Conservation (phyloP, 2,329 filamentous ascomycete species). For the Sclerotiophoma versabilis region DNA sequence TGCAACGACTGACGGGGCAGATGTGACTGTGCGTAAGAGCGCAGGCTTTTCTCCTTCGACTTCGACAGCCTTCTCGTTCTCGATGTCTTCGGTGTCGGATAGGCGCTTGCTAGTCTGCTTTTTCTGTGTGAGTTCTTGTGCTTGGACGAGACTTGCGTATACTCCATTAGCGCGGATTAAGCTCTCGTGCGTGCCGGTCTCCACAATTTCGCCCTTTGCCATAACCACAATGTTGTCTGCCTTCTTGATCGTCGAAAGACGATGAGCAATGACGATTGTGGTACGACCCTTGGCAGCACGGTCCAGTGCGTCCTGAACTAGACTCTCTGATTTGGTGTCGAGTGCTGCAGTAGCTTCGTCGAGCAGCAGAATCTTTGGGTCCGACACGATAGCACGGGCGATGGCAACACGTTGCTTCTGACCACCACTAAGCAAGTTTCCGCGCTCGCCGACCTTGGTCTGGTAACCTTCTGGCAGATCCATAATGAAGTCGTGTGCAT, state of each 20-base stretch:
- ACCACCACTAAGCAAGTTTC: constrained; percentile 89
- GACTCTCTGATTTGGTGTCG: constrained; percentile 92
- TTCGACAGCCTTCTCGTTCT: constrained; percentile 26
- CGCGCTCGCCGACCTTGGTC: constrained; percentile 93
- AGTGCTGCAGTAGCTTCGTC: constrained; percentile 95
- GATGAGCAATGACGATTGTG: constrained; percentile 95
- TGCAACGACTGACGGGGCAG: constrained; percentile 70
- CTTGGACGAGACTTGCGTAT: constrained; percentile 85
- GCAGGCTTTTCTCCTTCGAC: constrained; percentile 36
- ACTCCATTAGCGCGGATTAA: constrained; percentile 74
- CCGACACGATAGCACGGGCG: constrained; percentile 85
- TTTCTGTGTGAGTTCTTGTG: constrained; percentile 67
- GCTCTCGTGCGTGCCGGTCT: constrained; percentile 87
- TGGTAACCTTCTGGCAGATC: constrained; percentile 86
- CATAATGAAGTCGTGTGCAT: constrained; percentile 90
- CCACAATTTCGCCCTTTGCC: constrained; percentile 81
- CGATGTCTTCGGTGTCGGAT: constrained; percentile 25
- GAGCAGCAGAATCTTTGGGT: constrained; percentile 89
- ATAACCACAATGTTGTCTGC: constrained; percentile 98
- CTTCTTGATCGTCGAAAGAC: constrained; percentile 90
- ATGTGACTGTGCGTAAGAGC: constrained; percentile 39
- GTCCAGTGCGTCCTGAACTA: constrained; percentile 92
- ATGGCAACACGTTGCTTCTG: constrained; percentile 98
- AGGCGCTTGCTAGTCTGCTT: constrained; percentile 30
- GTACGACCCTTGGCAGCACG: constrained; percentile 85